Percentiles rank a stretch among this genome's conserved stretches.
Evolutionary conservation across 2,329 filamentous ascomycete genomes (phyloP).

Genomic region (Fonsecaea pugnacius): DNA sequence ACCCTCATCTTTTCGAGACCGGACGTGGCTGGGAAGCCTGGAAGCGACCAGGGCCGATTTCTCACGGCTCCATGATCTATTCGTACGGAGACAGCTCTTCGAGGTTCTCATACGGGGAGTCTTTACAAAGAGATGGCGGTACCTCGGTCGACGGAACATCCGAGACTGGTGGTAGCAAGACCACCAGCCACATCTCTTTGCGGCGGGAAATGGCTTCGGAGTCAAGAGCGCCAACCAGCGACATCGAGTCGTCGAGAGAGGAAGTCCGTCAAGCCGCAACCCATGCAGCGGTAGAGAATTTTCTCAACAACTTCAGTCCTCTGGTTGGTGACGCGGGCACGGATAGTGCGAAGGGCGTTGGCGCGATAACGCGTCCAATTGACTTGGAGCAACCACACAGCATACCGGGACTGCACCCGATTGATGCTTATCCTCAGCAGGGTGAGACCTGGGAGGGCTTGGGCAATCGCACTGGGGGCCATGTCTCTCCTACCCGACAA

Average conservation of each 20-base stretch:
- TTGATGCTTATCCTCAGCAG: background rate
- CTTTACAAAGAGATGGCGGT: conserved; percentile 12
- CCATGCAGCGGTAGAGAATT: conserved; percentile 28
- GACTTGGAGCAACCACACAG: background rate
- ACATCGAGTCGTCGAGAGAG: background rate
- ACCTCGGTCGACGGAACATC: conserved; percentile 16
- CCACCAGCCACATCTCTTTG: conserved; percentile 15
- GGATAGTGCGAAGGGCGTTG: background rate
- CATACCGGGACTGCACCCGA: background rate
- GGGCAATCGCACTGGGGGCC: background rate
- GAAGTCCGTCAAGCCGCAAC: conserved; percentile 6
- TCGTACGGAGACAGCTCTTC: conserved; percentile 26
- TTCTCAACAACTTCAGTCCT: conserved; percentile 33
- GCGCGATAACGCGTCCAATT: background rate
- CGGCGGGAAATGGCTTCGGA: conserved; percentile 12
- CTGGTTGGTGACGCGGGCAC: background rate
- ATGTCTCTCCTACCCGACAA: conserved; percentile 2
- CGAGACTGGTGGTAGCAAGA: conserved; percentile 23
- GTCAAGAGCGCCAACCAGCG: background rate
- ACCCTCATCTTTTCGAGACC: background rate
- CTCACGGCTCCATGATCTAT: conserved; percentile 22
- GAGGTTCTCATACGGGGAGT: conserved; percentile 23
- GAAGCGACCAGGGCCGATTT: conserved; percentile 15
- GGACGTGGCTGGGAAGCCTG: conserved; percentile 7
- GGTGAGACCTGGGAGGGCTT: background rate